Evolutionary conservation across 768 basidiomycete genomes (phyloP).

Genomic region (Lentinula lateritia): DNA sequence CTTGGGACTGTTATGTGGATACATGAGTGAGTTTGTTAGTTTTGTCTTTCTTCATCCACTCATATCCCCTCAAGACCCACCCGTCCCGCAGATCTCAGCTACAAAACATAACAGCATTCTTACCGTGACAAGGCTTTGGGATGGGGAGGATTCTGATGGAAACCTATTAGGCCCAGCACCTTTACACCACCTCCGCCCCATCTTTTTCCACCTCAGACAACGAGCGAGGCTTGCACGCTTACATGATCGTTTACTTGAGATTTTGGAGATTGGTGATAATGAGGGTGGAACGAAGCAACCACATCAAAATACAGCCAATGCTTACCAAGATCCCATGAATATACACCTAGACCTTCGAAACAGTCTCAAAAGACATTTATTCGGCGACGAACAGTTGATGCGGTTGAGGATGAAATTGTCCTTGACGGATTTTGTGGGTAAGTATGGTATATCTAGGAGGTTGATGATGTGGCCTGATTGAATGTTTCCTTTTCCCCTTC

Average conservation of each 20-base stretch:
- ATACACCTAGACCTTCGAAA: constrained; percentile 40
- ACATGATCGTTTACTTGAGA: constrained; percentile 38
- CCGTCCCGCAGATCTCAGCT: constrained; percentile 71
- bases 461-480: too few species aligned
- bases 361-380: constrained; percentile 52
- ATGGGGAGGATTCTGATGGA: constrained; percentile 27
- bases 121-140: constrained; percentile 53
- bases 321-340: constrained; percentile 3
- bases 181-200: constrained; percentile 43
- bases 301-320: too few species aligned
- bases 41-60: background rate
- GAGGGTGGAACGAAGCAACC: too few species aligned
- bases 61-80: constrained; percentile 34
- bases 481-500: too few species aligned
- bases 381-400: constrained; percentile 52
- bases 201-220: constrained; percentile 40
- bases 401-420: constrained; percentile 53
- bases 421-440: constrained; percentile 48
- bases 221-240: constrained; percentile 28
- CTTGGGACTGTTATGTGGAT: constrained; percentile 56
- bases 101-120: constrained; percentile 59
- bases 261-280: constrained; percentile 21
- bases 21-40: constrained; percentile 52
- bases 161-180: constrained; percentile 41
- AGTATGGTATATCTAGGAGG: constrained; percentile 6